Conservation (phyloP, 2,329 filamentous ascomycete genomes). For the Ceratocystis smalleyi region DNA sequence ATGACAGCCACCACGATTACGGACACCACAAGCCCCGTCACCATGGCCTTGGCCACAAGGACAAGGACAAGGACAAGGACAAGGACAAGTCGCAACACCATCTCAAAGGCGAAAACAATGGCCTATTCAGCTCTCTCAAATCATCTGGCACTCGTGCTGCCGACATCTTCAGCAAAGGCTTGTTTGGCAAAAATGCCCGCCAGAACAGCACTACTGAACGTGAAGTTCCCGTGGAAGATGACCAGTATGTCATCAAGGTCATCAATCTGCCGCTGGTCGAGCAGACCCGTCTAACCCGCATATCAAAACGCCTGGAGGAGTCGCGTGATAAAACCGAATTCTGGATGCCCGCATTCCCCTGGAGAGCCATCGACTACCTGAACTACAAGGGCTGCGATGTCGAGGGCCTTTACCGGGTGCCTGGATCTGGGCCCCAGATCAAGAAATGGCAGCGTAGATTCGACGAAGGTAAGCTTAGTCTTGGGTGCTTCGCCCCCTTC, state of each 20-base stretch:
- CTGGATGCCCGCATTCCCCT: constrained; percentile 95
- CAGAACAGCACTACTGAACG: constrained; percentile 55
- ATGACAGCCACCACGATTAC: constrained; percentile 20
- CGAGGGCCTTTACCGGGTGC: constrained; percentile 83
- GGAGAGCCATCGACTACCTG: constrained; percentile 89
- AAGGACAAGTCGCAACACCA: constrained; percentile 33
- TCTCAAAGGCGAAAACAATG: constrained; percentile 25
- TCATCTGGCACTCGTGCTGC: constrained; percentile 59
- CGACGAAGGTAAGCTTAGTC: constrained; percentile 49
- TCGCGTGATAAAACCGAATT: constrained; percentile 94
- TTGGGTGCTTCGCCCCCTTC: too few species aligned
- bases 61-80: constrained; percentile 37
- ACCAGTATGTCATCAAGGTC: constrained; percentile 69
- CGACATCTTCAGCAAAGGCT: constrained; percentile 65
- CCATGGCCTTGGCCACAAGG: constrained; percentile 28
- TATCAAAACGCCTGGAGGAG: constrained; percentile 74
- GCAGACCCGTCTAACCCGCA: constrained; percentile 78
- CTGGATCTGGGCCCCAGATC: constrained; percentile 77
- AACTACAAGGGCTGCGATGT: constrained; percentile 91
- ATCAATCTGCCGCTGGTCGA: constrained; percentile 77
- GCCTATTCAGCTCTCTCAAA: constrained; percentile 57
- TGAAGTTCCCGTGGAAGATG: constrained; percentile 54
- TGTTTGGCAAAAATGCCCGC: constrained; percentile 64
- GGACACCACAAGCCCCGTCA: constrained; percentile 12
- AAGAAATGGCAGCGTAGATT: constrained; percentile 89